Base-by-base conservation (phyloP, 169 alveolate genomes). In the Cryptosporidium muris region DNA sequence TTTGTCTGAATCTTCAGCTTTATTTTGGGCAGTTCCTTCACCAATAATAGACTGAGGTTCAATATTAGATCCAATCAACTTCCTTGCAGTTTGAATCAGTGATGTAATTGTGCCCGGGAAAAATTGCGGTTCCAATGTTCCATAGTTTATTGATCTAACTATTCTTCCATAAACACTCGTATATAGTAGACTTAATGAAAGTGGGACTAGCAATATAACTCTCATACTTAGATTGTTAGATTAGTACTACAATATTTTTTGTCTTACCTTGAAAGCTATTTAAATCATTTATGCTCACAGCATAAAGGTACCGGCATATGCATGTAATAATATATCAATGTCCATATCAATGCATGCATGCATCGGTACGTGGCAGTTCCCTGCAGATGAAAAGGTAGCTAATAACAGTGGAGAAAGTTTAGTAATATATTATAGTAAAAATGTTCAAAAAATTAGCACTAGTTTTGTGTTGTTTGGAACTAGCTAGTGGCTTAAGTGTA, bases 31-130 rank as follows among this genome's bases (percentile, higher is more conserved):
- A 34, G 37, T 45, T 4, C 85, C 85, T 45, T 74, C 85, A 9
- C 85, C 85, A 34, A 74, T 74, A 43, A 74, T 68, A 11, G 85
- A 74, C 25, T 54, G 45, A 8, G 85, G 85, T 25, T 74, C 85
- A 8, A 74, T 68, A 58, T 74, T 74, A 43, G 85, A 63, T 16
- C 85, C 85, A 42, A 74, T 74, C 5, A 74, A 58, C 48, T 74
- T 74, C 37, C 85, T 74, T 60, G 85, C 85, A 25, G 85, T 74
- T 74, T 74, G 85, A 43, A 74, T 74, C n/a, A 74, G 48, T 37
- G 85, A 43, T 14, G 85, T 56, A 12, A 74, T 74, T n/a, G 85
- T 74, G 16, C 85, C 85, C 11, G 85, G 85, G 7, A 74, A 16
- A 60, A 74, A 74, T 36, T 74, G 85, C 5, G 85, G 85, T 51